Conservation (phyloP, 345 rosid genomes). For the Corchorus olitorius region DNA sequence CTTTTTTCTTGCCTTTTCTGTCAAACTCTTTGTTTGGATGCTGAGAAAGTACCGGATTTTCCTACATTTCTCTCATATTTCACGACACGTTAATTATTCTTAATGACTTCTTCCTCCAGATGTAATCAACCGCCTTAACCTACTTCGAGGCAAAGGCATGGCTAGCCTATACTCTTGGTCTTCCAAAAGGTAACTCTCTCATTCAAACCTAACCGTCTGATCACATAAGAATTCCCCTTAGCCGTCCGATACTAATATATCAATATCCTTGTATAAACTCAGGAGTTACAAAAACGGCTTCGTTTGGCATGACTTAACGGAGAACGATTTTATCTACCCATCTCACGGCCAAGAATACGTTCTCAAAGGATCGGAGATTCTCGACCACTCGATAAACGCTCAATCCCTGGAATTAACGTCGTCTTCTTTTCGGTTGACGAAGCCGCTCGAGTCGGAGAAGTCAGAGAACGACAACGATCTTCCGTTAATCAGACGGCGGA, state of each 20-base stretch:
- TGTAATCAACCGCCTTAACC: slow-evolving; percentile 74
- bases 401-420: slow-evolving; percentile 46
- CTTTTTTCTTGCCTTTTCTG: neutral
- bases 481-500: slow-evolving; percentile 47
- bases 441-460: slow-evolving; percentile 30
- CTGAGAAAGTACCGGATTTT: slow-evolving; percentile 4
- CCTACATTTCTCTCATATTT: neutral
- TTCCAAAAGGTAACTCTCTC: slow-evolving; percentile 63
- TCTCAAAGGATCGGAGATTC: slow-evolving; percentile 91
- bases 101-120: slow-evolving; percentile 43
- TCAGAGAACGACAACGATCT: slow-evolving; percentile 38
- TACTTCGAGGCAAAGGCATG: slow-evolving; percentile 89
- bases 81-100: neutral
- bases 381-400: slow-evolving; percentile 43
- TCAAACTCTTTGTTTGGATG: slow-evolving; percentile 13
- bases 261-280: slow-evolving; percentile 7
- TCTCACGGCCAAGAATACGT: slow-evolving; percentile 88
- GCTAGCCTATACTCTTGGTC: slow-evolving; percentile 94
- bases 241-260: slow-evolving; percentile 6
- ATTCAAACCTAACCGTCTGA: slow-evolving; percentile 15
- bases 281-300: slow-evolving; percentile 95
- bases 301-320: slow-evolving; percentile 92
- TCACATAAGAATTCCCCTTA: slow-evolving; percentile 21
- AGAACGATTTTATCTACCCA: slow-evolving; percentile 74
- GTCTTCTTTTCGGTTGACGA: slow-evolving; percentile 54